Evolutionary conservation across 164 flowering plant genomes (phyloP), one percentile per base, ranked within the genome.

Genomic region (Umbilicus rupestris): DNA sequence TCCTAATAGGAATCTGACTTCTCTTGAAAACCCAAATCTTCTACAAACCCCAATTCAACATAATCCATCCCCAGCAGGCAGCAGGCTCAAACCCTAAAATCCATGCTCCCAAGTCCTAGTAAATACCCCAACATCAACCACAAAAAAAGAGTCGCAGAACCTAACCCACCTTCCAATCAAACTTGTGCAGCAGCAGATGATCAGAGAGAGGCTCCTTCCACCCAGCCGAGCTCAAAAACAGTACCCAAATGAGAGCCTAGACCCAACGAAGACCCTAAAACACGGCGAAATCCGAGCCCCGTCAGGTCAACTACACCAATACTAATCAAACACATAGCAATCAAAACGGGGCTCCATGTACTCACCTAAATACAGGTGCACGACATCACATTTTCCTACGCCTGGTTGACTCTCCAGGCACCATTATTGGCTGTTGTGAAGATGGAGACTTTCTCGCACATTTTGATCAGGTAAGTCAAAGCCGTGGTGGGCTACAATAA

Each of bases 291-390:
- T 26, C 16, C 14, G 17, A 26, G 33, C 5, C 16, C 0, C 14
- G 31, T 3, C 29, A 55, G 60, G 60, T 55, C 60, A 55, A 55
- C 60, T 55, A 35, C 4, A 35, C 37, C 57, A 50, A 55, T 55
- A 55, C 60, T 55, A 55, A 55, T 55, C 60, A 55, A 55, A 17
- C 31, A 55, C 60, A 55, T 55, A 55, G 33, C 60, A 55, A 28
- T 28, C 7, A 55, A 26, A 26, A 55, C 6, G 60, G 28, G 60
- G 60, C 60, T 55, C 33, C 60, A 55, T 26, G 35, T 55, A 55
- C 60, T 28, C 60, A 55, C 60, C 60, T 55, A 55, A 55, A 55
- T 55, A 29, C 60, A 55, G 60, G 31, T 26, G 11, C 59, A 52
- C 59, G 24, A 5, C 9, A n/a, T n/a, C 60, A 28, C 2, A 50